phyloP scores from a whole-genome alignment of 2,329 filamentous ascomycete species.

The Epichloe aotearoae region DNA sequence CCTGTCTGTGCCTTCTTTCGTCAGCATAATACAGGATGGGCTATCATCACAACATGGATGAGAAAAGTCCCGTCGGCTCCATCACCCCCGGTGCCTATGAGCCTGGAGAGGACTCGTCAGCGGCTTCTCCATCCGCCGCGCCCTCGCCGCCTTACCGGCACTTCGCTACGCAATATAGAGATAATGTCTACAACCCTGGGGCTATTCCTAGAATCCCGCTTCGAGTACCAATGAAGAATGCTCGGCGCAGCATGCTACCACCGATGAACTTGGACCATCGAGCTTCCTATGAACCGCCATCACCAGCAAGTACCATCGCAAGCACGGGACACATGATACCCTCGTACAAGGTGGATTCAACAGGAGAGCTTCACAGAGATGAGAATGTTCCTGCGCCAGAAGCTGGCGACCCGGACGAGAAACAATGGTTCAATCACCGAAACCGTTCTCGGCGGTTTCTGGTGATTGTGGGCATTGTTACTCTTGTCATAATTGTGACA shows the following conservation, averaged over 20 bases:
- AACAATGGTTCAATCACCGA: slow-evolving; percentile 9
- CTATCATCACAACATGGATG: neutral
- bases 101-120: slow-evolving; percentile 6
- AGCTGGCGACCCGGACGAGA: slow-evolving; percentile 1
- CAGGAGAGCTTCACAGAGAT: neutral
- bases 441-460: slow-evolving; percentile 22
- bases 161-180: slow-evolving; percentile 23
- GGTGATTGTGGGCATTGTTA: slow-evolving; percentile 15
- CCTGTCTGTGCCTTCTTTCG: neutral
- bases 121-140: slow-evolving; percentile 14
- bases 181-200: slow-evolving; percentile 8
- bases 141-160: slow-evolving; percentile 17
- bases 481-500: slow-evolving; percentile 19
- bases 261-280: neutral
- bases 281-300: slow-evolving; percentile 13
- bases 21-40: neutral
- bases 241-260: slow-evolving; percentile 11
- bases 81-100: neutral
- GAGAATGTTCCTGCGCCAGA: slow-evolving; percentile 7
- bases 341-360: neutral
- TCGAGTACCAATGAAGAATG: slow-evolving; percentile 18
- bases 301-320: slow-evolving; percentile 8
- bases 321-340: slow-evolving; percentile 6
- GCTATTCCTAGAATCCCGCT: slow-evolving; percentile 14
- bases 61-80: neutral